Evolutionary conservation across 768 basidiomycete genomes (phyloP).

Genomic region (Collybia sp.): DNA sequence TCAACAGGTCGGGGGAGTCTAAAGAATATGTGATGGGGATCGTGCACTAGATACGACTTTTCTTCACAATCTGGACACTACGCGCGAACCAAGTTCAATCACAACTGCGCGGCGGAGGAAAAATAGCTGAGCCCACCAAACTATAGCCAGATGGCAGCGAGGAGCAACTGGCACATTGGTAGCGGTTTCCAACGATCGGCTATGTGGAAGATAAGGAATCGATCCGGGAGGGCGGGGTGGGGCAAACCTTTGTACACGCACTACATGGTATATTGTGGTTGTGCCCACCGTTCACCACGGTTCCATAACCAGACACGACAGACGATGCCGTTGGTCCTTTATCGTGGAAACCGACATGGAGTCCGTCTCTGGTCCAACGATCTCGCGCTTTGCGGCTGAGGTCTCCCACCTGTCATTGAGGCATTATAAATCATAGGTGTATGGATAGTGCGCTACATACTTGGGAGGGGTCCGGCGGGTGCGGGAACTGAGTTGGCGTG

Average conservation of each 20-base stretch:
- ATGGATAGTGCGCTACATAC: constrained; percentile 27
- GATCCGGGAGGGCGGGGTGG: no score
- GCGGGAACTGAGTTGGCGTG: constrained; percentile 65
- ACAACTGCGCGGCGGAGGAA: background rate
- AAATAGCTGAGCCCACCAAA: constrained; percentile 48
- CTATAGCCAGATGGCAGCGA: constrained; percentile 68
- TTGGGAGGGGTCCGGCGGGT: constrained; percentile 69
- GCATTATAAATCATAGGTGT: no score
- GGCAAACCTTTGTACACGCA: constrained; percentile 6
- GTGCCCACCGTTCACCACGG: constrained; percentile 48
- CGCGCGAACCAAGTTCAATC: background rate
- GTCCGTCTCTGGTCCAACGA: constrained; percentile 76
- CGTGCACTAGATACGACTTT: constrained; percentile 73
- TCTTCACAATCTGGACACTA: constrained; percentile 82
- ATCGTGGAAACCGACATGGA: constrained; percentile 44
- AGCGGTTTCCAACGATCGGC: constrained; percentile 75
- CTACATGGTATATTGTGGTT: constrained; percentile 63
- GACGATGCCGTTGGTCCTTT: constrained; percentile 51
- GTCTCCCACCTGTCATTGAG: constrained; percentile 40
- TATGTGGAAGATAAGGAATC: constrained; percentile 18
- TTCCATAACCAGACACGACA: constrained; percentile 55
- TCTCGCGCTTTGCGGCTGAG: constrained; percentile 72
- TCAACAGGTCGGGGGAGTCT: constrained; percentile 81
- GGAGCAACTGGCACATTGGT: constrained; percentile 88
- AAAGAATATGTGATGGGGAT: constrained; percentile 85